Evolutionary conservation across 2,329 filamentous ascomycete species (phyloP), one percentile per base, ranked within the genome.

Genomic region (Pestalotiopsis sp.): DNA sequence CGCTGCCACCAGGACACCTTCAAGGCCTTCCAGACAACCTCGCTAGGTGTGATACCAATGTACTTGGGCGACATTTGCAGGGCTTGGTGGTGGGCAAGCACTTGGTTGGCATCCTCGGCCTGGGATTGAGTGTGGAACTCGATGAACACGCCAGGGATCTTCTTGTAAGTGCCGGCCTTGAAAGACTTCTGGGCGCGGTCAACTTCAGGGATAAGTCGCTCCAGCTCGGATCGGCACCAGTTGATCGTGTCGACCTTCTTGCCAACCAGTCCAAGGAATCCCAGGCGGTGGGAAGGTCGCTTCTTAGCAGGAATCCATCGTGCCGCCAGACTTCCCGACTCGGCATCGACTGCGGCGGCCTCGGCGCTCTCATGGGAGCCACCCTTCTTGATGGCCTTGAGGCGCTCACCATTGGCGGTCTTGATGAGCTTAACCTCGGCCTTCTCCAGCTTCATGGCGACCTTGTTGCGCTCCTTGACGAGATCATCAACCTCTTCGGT

Each of bases 221-320:
- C 88, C 66, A 98, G 88, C 79, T 97, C 92, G 1, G 86, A 84
- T 65, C 96, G 92, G 71, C 90, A 92, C 92, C 93, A 98, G 71
- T 95, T 90, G 79, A 99, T 98, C 0, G 94, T 96, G 81, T 99
- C 96, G 17, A 98, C 95, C 79, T 97, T 96, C 77, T 94, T 91
- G 73, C 94, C 93, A 72, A 95, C 87, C 61, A 93, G 85, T 17
- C 87, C 88, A 25, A 96, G 79, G 5, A 87, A 85, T 77, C 92
- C 93, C 67, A 91, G 82, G 66, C 87, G 87, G 77, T 97, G 94
- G 1, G 91, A 90, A 1, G 94, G 94, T 58, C 94, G 88, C 74
- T 94, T 87, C 79, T 93, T 91, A 11, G 85, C 82, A 17, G 90
- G 86, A 52, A 97, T 83, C 90, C 92, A 97, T 72, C 90, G 91